These are phyloP conservation scores for Asclepias syriaca DNA, from an alignment of 257 asterid genomes.

Conservation along the genomic window DNA sequence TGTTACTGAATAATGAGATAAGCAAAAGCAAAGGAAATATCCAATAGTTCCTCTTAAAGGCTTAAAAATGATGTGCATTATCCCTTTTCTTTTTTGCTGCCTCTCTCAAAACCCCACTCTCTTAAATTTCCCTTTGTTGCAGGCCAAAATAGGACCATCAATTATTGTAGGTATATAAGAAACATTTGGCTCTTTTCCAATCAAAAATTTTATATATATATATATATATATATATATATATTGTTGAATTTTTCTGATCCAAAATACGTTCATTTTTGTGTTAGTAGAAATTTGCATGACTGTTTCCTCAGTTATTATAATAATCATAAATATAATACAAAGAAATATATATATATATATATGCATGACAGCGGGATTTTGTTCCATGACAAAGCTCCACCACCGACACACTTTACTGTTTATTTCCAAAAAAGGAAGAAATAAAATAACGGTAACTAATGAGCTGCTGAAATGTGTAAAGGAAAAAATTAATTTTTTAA, in stretches of 20 bases:
- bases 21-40: neutral
- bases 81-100: neutral
- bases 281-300: too few species aligned
- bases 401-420: constrained; percentile 2
- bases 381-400: neutral
- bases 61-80: neutral
- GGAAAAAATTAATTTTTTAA: too few species aligned
- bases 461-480: too few species aligned
- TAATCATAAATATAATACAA: too few species aligned
- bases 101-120: neutral
- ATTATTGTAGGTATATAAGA: neutral
- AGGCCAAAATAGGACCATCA: neutral
- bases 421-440: neutral
- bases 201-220: too few species aligned
- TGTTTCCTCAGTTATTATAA: too few species aligned
- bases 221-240: too few species aligned
- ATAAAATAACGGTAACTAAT: neutral
- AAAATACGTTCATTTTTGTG: too few species aligned
- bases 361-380: neutral
- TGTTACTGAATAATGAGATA: neutral
- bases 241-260: too few species aligned
- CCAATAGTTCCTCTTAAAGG: neutral
- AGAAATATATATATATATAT: too few species aligned
- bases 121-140: neutral
- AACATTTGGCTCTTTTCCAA: neutral